phyloP scores from a whole-genome alignment of 2,329 filamentous ascomycete species.

The Aureobasidium lini region DNA sequence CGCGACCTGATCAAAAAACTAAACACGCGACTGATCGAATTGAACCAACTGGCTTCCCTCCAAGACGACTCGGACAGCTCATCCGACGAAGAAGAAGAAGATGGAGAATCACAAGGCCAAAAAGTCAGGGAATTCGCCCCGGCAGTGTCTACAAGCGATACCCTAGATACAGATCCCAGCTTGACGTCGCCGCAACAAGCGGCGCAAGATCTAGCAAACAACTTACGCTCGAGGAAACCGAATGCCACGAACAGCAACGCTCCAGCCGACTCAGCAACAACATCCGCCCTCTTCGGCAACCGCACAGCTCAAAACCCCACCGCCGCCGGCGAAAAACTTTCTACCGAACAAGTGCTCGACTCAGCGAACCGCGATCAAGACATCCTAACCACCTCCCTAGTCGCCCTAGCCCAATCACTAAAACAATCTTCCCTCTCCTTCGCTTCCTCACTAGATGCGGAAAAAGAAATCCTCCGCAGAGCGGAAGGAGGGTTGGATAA shows the following conservation, averaged over 20 bases:
- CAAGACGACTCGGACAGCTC: background rate
- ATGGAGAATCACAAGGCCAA: constrained; percentile 31
- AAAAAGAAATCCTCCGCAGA: constrained; percentile 62
- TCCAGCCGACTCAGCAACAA: constrained; percentile 22
- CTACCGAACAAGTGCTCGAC: constrained; percentile 1
- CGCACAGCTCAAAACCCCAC: constrained; percentile 19
- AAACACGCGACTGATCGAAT: constrained; percentile 58
- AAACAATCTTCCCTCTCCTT: constrained; percentile 70
- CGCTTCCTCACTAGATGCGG: constrained; percentile 62
- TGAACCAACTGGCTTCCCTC: constrained; percentile 51
- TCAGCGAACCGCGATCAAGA: background rate
- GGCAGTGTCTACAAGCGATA: constrained; percentile 25
- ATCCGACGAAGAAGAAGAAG: constrained; percentile 31
- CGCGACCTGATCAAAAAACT: constrained; percentile 60
- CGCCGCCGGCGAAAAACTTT: background rate
- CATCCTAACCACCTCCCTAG: constrained; percentile 66
- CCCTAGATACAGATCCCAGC: constrained; percentile 24
- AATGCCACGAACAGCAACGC: constrained; percentile 12
- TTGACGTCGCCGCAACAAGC: constrained; percentile 16
- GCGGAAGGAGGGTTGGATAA: constrained; percentile 70
- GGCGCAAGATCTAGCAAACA: background rate
- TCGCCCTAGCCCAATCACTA: constrained; percentile 68
- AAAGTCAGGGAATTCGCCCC: constrained; percentile 41
- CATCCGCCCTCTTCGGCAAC: constrained; percentile 33
- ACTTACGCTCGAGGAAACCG: constrained; percentile 12